phyloP scores from a whole-genome alignment of 176 grass and related monocot species.

The Oryza brachyantha region DNA sequence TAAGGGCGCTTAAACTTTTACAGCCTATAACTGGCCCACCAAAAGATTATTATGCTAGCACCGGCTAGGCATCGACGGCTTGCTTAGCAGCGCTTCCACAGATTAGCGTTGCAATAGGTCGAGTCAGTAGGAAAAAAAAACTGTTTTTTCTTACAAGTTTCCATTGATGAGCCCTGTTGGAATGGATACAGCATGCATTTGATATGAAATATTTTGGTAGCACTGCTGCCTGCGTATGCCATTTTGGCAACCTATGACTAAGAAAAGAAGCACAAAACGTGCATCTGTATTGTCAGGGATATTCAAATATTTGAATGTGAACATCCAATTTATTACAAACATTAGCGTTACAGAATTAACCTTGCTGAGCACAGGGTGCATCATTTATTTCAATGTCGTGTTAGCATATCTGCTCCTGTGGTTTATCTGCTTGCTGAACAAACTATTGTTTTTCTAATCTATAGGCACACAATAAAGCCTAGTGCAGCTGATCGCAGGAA shows the following conservation, averaged over 20 bases:
- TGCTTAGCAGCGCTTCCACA: too few relatives aligned
- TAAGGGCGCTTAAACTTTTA: too few relatives aligned
- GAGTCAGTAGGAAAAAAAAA: too few relatives aligned
- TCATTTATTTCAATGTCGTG: slow-evolving; percentile 22
- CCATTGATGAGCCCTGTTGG: too few relatives aligned
- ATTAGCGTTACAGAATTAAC: not conserved
- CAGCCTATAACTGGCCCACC: too few relatives aligned
- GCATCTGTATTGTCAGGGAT: not conserved
- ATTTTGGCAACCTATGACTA: not conserved
- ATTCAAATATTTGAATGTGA: not conserved
- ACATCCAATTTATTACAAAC: not conserved
- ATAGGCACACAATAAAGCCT: slow-evolving; percentile 49
- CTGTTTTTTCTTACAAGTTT: too few relatives aligned
- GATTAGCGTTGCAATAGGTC: too few relatives aligned
- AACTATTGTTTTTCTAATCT: slow-evolving; percentile 7
- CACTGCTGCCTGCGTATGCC: not conserved
- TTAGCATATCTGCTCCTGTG: not conserved
- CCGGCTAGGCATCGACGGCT: too few relatives aligned
- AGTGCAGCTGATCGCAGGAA: slow-evolving; percentile 51
- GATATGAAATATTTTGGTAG: slow-evolving; percentile 6
- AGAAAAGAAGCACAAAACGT: not conserved
- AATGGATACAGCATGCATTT: slow-evolving; percentile 1
- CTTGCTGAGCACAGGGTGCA: too few relatives aligned
- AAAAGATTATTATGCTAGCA: too few relatives aligned
- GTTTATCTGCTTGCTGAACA: slow-evolving; percentile 1